phyloP scores from a whole-genome alignment of 495 filamentous ascomycete species.

The Neurospora cerealis region DNA sequence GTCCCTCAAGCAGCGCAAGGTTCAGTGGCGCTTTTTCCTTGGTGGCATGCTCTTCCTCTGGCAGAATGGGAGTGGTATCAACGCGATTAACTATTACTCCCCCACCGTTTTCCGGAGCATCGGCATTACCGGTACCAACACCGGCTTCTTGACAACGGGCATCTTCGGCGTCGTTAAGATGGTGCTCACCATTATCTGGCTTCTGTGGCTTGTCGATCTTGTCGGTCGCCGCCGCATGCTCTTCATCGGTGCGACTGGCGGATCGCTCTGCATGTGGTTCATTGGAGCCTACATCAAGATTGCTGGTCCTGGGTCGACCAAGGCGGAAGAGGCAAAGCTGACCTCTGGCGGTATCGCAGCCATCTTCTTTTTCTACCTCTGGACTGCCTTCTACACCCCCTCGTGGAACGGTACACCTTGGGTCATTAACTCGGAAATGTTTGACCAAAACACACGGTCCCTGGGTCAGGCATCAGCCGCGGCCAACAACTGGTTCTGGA shows the following conservation, averaged over 20 bases:
- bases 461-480: conserved; percentile 60
- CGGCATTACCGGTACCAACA: conserved; percentile 42
- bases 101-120: conserved; percentile 52
- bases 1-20: conserved; percentile 35
- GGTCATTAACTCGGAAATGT: conserved; percentile 57
- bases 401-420: conserved; percentile 67
- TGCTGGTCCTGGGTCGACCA: conserved; percentile 35
- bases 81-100: conserved; percentile 58
- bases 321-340: conserved; percentile 19
- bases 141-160: conserved; percentile 40
- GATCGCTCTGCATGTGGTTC: conserved; percentile 48
- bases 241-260: conserved; percentile 44
- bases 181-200: conserved; percentile 49
- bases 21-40: conserved; percentile 56
- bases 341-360: conserved; percentile 53
- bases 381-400: conserved; percentile 68
- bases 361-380: conserved; percentile 73
- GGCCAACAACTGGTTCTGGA: conserved; percentile 66
- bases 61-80: conserved; percentile 58
- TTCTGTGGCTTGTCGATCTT: conserved; percentile 45
- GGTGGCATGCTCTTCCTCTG: conserved; percentile 56
- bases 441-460: conserved; percentile 51
- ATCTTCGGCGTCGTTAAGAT: conserved; percentile 47
- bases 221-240: conserved; percentile 43
- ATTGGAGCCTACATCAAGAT: conserved; percentile 44